Evolutionary conservation across 495 filamentous ascomycete genomes (phyloP).

Genomic region (Lepidopterella palustris): DNA sequence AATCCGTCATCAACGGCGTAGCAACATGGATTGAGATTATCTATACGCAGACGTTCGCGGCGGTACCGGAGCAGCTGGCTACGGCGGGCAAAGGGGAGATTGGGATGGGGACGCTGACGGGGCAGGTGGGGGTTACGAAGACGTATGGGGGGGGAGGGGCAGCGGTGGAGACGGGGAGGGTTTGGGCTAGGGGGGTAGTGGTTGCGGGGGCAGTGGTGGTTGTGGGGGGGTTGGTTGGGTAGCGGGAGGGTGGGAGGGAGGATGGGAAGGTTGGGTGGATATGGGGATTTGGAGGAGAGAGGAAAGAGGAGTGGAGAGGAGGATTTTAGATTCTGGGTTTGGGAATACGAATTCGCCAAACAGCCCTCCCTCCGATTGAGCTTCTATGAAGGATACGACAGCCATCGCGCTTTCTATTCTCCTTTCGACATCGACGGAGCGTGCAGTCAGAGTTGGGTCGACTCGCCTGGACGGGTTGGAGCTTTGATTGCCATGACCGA

Average conservation of each 20-base stretch:
- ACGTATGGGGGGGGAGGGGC: slow-evolving; percentile 17
- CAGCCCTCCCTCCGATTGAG: background rate
- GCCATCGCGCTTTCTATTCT: background rate
- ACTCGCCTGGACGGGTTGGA: background rate
- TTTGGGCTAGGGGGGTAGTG: slow-evolving; percentile 1
- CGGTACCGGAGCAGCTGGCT: slow-evolving; percentile 17
- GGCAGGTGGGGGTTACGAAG: slow-evolving; percentile 23
- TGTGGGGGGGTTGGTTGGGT: slow-evolving; percentile 11
- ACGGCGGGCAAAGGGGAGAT: slow-evolving; percentile 20
- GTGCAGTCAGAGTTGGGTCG: no score
- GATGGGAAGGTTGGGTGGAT: background rate
- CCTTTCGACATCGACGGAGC: background rate
- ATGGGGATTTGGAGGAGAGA: background rate
- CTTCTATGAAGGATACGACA: background rate
- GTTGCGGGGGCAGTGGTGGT: slow-evolving; percentile 12
- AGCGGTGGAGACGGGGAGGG: slow-evolving; percentile 8
- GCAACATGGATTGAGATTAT: slow-evolving; percentile 27
- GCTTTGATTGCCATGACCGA: background rate
- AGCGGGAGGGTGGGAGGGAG: background rate
- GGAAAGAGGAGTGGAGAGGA: background rate
- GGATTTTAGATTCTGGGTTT: background rate
- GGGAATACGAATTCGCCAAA: background rate
- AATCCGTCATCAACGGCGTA: slow-evolving; percentile 20
- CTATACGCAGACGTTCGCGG: slow-evolving; percentile 20
- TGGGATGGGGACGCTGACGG: slow-evolving; percentile 30